Evolutionary conservation across 805 yeast genomes (phyloP), one percentile per base, ranked within the genome.

Genomic region (Saccharomycopsis microspora): DNA sequence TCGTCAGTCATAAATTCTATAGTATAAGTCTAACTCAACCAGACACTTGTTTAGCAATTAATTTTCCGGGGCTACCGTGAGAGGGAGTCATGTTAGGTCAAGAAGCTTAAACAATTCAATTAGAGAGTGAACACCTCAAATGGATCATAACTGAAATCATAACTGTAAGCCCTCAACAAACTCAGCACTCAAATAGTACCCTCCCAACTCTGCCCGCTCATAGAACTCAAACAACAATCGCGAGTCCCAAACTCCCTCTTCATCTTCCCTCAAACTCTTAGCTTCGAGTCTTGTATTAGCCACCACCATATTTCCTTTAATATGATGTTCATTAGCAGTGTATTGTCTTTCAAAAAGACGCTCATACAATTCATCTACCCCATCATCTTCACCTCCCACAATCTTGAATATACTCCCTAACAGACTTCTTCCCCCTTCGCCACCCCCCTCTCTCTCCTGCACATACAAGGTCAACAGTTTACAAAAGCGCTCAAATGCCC

Each of bases 231-330:
- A 79, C 5, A 83, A 60, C 44, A 83, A 59, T 50, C 74, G 73
- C 49, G 82, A 61, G 55, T 78, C 80, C 80, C 85, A 76, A 46
- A 82, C 61, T 47, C 81, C 85, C 43, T 80, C 81, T 3, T 68
- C 54, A 1, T 61, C 58, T 3, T 50, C 49, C 1, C 76, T 76
- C 56, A 74, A 61, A 3, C 58, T 58, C 31, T 61, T 61, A 31
- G 81, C 60, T 53, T 80, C 82, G 28, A 76, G 57, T 56, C 78
- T 76, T 53, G 71, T 67, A 58, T 82, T 86, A 32, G 77, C 59
- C 3, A 77, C 66, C 47, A 30, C 41, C 39, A 45, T 33, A 32
- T 39, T 42, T 43, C 32, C 32, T 34, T 41, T 29, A 10, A 28
- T 6, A 8, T 35, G 34, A 40, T 47, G 35, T 11, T 34, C 40